Evolutionary conservation across 495 filamentous ascomycete species (phyloP), one percentile per base, ranked within the genome.

Genomic region (Penicillium lividum): DNA sequence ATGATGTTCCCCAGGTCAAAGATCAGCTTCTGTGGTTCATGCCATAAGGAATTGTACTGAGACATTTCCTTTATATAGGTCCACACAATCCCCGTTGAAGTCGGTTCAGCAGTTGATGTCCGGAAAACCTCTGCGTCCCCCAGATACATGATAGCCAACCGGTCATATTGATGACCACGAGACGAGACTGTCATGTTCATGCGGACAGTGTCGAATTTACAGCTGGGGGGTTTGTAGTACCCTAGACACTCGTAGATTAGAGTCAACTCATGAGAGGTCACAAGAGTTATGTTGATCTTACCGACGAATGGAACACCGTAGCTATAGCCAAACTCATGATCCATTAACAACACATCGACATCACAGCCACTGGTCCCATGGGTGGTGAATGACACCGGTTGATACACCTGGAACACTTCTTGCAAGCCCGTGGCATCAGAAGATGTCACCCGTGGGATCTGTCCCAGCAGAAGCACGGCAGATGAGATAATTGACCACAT

Each of bases 81-180:
- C 86, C 80, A 86, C 6, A 78, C 62, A 51, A 95, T 93, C 1
- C 92, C 91, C 45, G 80, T 78, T 3, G 63, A 50, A 0, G 84
- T 90, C 4, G 92, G 92, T 72, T 96, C 89, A 0, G 91, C 91
- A 5, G 92, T 97, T 11, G 90, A 93, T 4, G 92, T 95, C 27
- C 92, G 79, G 77, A 88, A 94, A 3, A 97, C 80, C 68, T 96
- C 92, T 18, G 83, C 83, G 68, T 93, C 89, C 15, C 86, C 88
- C 50, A 96, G 77, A 61, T 89, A 96, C 82, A 96, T 86, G 16
- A 89, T 67, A 5, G 86, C 91, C 9, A 97, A 77, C 7, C 92
- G 77, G 65, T 97, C 92, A 73, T 82, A 96, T 62, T 96, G 91
- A 3, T 82, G 77, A 0, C 92, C 92, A 56, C 77, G 71, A 4